Percentiles rank a stretch among this genome's conserved stretches.
Conservation (phyloP, 352 stramenopile genomes). For the Globisporangium canariense region DNA sequence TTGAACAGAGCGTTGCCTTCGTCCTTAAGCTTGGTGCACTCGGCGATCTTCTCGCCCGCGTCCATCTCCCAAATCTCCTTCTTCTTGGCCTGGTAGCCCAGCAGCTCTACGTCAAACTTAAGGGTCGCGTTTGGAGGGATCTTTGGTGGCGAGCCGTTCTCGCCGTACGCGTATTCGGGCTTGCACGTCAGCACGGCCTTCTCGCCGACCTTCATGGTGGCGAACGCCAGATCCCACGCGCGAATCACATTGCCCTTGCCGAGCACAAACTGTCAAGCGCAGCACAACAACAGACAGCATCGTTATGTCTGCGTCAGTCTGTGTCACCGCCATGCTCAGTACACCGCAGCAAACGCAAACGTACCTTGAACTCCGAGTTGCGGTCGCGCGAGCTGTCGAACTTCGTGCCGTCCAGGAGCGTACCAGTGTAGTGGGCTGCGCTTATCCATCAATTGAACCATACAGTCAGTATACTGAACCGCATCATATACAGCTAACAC, state of each 20-base stretch:
- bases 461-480: not conserved
- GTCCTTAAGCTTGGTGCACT: constrained; percentile 87
- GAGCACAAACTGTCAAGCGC: constrained; percentile 59
- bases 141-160: constrained; percentile 87
- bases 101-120: constrained; percentile 95
- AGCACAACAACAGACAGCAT: not conserved
- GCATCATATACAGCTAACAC: not conserved
- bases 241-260: constrained; percentile 90
- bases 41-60: constrained; percentile 75
- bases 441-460: not conserved
- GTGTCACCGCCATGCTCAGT: not conserved
- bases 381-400: constrained; percentile 94
- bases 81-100: constrained; percentile 93
- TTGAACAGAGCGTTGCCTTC: constrained; percentile 93
- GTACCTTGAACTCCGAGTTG: constrained; percentile 77
- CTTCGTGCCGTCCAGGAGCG: constrained; percentile 91
- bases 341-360: not conserved
- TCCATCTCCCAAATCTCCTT: constrained; percentile 95
- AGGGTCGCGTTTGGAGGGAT: constrained; percentile 93
- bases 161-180: constrained; percentile 93
- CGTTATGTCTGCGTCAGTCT: no score
- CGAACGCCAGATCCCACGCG: constrained; percentile 85
- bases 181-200: constrained; percentile 92
- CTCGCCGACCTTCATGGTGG: constrained; percentile 95
- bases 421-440: constrained; percentile 95